Evolutionary conservation across 495 filamentous ascomycete genomes (phyloP).

Genomic region (Aspergillus asperescens): DNA sequence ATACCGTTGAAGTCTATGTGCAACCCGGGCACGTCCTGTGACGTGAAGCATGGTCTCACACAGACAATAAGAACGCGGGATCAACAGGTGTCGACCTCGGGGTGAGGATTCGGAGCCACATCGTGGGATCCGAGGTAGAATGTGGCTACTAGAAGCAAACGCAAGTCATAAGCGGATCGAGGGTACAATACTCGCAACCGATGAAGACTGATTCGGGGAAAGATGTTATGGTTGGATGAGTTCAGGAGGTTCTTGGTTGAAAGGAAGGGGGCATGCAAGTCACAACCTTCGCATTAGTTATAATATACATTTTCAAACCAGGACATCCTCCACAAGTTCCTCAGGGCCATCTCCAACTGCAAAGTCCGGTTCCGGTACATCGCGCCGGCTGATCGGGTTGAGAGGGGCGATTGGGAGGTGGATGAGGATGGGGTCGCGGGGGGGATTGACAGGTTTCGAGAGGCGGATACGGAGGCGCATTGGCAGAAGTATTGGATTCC

Average conservation of each 20-base stretch:
- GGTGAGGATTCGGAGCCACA: too few species aligned
- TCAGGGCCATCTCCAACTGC: background rate
- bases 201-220: too few species aligned
- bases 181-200: too few species aligned
- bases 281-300: constrained; percentile 9
- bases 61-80: too few species aligned
- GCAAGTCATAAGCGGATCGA: too few species aligned
- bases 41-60: too few species aligned
- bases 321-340: constrained; percentile 2
- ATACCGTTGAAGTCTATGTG: too few species aligned
- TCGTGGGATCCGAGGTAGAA: too few species aligned
- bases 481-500: constrained; percentile 32
- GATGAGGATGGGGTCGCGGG: constrained; percentile 35
- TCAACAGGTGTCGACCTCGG: too few species aligned
- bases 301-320: background rate
- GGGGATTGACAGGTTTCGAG: constrained; percentile 35
- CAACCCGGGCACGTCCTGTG: too few species aligned
- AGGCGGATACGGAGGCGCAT: constrained; percentile 29
- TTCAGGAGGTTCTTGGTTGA: background rate
- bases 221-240: too few species aligned
- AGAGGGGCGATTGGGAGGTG: constrained; percentile 37
- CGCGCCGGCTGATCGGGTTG: constrained; percentile 30
- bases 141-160: too few species aligned
- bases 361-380: constrained; percentile 12
- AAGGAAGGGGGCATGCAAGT: background rate